phyloP scores from a whole-genome alignment of 2,329 filamentous ascomycete species.

The Phymatotrichopsis omnivora region DNA sequence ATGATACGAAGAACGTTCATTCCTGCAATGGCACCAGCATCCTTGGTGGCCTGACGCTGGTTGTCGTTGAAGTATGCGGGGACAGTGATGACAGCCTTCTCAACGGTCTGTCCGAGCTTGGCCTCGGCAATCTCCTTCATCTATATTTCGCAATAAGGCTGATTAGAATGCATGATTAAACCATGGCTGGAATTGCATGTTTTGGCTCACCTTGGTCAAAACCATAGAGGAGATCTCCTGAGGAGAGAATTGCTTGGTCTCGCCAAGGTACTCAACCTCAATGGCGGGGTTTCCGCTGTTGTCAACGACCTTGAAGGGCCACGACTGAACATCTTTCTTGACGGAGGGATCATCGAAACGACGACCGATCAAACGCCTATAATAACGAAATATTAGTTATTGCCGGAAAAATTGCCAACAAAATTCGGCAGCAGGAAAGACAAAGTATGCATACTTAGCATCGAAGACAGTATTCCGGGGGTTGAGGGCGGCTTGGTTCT shows the following conservation, averaged over 20 bases:
- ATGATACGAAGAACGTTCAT: conserved; percentile 99
- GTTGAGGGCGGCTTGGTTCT: conserved; percentile 99
- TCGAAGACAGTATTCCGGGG: conserved; percentile 97
- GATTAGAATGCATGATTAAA: conserved; percentile 1
- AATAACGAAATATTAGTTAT: conserved; percentile 2
- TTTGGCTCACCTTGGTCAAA: conserved; percentile 69
- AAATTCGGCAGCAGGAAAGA: background rate
- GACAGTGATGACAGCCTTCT: conserved; percentile 98
- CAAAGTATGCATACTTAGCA: conserved; percentile 67
- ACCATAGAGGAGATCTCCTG: conserved; percentile 99
- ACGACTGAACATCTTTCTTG: conserved; percentile 98
- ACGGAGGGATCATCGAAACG: conserved; percentile 90
- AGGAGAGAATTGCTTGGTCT: conserved; percentile 91
- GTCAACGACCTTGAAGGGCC: conserved; percentile 98
- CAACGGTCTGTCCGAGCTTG: conserved; percentile 97
- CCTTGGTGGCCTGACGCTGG: conserved; percentile 98
- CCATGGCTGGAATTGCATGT: background rate
- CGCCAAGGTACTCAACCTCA: conserved; percentile 88
- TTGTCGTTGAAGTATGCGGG: conserved; percentile 99
- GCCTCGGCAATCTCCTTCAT: conserved; percentile 99
- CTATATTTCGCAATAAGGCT: conserved; percentile 41
- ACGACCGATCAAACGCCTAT: conserved; percentile 91
- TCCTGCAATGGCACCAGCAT: conserved; percentile 92
- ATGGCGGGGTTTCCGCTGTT: conserved; percentile 81
- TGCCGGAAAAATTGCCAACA: background rate